Base-by-base conservation (phyloP, 2,329 filamentous ascomycete genomes). In the Cryphonectria carpinicola region DNA sequence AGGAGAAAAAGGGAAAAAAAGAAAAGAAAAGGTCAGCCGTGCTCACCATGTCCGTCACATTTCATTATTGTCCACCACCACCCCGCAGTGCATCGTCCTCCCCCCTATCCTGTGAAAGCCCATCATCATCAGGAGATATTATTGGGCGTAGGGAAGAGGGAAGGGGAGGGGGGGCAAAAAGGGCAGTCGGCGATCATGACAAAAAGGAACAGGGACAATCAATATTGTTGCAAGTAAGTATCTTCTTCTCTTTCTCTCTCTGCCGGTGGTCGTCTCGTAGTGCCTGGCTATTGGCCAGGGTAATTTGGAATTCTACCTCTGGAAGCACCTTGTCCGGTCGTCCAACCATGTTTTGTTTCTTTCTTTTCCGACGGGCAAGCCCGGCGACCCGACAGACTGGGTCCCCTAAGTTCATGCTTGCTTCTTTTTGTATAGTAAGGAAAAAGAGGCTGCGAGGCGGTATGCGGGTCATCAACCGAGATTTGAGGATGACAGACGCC, bases 401-500 rank as follows among this genome's bases (percentile, higher is more conserved):
- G 68, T n/a, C 46, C 46, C 49, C 65, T 52, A 62, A 56, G 6
- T 25, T 39, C 61, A 71, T 64, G 19, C 56, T 49, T 61, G 32
- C 39, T 49, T 61, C 63, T 63, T 49, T 52, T 39, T 58, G 54
- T 32, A 64, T 49, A 49, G 46, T 49, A 6, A 19, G 19, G 22
- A n/a, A n/a, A 58, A 22, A 68, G 66, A 37, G 63, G 67, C 69
- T 63, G 68, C 63, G 63, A 68, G 46, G 62, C 46, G 61, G 63
- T 65, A 68, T 46, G 66, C 62, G 49, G 66, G 71, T 70, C 68
- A 72, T 68, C 46, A 32, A 67, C 46, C 63, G 63, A 68, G 70
- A 58, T 61, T 70, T 66, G 65, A 66, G 66, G 69, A 52, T 72
- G 71, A 72, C 68, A 72, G 69, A 71, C 71, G 71, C 71, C 71